Conservation (phyloP, 108 stramenopile genomes). For the Pseudonitzschia delicatissima region DNA sequence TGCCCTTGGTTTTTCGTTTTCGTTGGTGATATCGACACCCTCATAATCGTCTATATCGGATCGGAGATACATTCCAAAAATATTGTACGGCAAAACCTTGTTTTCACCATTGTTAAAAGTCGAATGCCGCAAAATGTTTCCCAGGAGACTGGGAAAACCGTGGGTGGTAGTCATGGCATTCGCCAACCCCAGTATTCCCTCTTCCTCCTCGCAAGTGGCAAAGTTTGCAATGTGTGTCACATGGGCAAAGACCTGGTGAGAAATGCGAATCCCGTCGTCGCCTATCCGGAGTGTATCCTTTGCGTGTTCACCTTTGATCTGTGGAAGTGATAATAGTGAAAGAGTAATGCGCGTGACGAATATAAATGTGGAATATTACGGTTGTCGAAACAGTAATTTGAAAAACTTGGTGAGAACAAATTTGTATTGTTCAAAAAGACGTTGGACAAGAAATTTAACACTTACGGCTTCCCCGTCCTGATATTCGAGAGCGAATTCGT, state of each 20-base stretch:
- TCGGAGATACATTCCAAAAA: constrained; percentile 39
- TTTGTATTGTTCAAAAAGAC: no score
- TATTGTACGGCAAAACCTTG: not conserved
- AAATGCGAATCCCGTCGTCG: constrained; percentile 8
- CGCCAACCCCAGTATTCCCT: constrained; percentile 52
- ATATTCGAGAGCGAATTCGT: constrained; percentile 77
- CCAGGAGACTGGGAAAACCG: constrained; percentile 30
- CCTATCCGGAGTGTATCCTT: constrained; percentile 38
- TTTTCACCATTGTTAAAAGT: not conserved
- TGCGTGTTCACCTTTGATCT: constrained; percentile 57
- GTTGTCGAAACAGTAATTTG: no score
- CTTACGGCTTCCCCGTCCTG: constrained; percentile 46
- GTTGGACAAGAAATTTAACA: no score
- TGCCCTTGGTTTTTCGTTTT: not conserved
- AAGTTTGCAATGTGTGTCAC: constrained; percentile 37
- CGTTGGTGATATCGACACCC: not conserved
- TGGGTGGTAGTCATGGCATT: constrained; percentile 29
- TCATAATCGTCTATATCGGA: constrained; percentile 35
- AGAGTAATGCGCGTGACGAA: no score
- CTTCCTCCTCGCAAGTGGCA: constrained; percentile 37
- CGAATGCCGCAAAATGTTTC: constrained; percentile 17
- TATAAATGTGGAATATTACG: no score
- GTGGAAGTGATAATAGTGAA: no score
- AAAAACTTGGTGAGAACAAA: no score
- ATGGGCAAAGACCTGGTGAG: constrained; percentile 50